Evolutionary conservation across 306 rosid genomes (phyloP), one percentile per base, ranked within the genome.

Genomic region (Datisca glomerata): DNA sequence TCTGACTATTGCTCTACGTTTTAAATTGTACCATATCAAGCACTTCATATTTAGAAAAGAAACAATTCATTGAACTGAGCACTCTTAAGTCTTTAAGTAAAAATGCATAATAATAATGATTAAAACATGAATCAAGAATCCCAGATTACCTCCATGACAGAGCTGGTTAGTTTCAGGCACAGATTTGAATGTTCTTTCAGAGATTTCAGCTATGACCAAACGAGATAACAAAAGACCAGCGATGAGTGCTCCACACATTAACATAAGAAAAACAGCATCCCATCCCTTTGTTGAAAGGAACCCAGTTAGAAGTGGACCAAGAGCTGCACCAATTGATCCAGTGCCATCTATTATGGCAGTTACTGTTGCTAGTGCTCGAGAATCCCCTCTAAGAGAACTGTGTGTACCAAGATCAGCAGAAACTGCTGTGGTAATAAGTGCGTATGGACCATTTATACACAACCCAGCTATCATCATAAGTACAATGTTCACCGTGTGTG

Each of bases 361-460:
- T 17, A 85, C 95, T 0, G 95, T 85, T 24, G 93, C 95, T 10
- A 85, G 69, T 21, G 95, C 95, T 37, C 95, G 79, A 50, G 93
- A 85, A 59, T 80, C 66, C 16, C 84, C 93, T 64, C 44, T 57
- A 21, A 85, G 84, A 15, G 93, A 85, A 43, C 68, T 55, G 36
- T 80, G 95, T 1, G 93, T 74, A 5, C 95, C 95, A 65, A 85
- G 76, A 49, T 85, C 87, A 0, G 95, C 95, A 19, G 95, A 85
- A 47, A 85, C 95, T 12, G 95, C 87, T 3, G 93, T 80, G 35
- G 95, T 85, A 44, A 85, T 85, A 16, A 85, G 95, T 25, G 95
- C 76, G 61, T 80, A 85, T 15, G 95, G 95, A 0, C 93, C 95
- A 41, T 85, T 85, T 35, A 85, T 78, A 21, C 79, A 66, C 63